Evolutionary conservation across 106 monocot species (phyloP), one percentile per base, ranked within the genome.

Genomic region (Dactylorhiza incarnata): DNA sequence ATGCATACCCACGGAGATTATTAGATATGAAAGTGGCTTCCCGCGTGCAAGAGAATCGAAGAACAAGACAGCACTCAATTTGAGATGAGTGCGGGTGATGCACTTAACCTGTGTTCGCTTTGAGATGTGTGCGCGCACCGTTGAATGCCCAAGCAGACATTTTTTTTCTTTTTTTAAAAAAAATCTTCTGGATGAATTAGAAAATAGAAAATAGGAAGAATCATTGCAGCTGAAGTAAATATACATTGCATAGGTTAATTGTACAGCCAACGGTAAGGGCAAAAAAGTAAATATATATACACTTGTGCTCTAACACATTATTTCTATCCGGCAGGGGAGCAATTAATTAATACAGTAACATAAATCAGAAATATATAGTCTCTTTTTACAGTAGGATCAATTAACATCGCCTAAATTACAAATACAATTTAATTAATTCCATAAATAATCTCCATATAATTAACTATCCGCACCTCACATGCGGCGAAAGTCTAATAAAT

Each of bases 391-490:
- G 23, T 48, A 20, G 48, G 45, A 48, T 72, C n/a, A n/a, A n/a
- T n/a, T 49, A 72, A 69, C 6, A 65, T 65, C 12, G 26, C 26
- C 12, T 65, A 8, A 72, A n/a, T 19, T 45, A 10, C 49, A 4
- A 11, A 72, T 72, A 4, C 9, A 72, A 49, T 17, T 2, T 9
- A 17, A 68, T 44, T 37, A 68, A 3, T 37, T 17, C 45, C 68
- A 37, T 44, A 16, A 3, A 44, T 16, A 68, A 68, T 68, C 3
- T 43, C 14, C 13, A 68, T 37, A 37, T 6, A 17, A 20, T 71
- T 48, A 48, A n/a, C n/a, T n/a, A n/a, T 71, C 71, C 47, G 71
- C 71, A 71, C 45, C 71, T 71, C 71, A 71, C 71, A 71, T 71
- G 71, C 15, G 6, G 0, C 8, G 9, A n/a, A 71, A 22, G 71